Conservation (phyloP, 108 stramenopile species). For the Epithemia pelagica region DNA sequence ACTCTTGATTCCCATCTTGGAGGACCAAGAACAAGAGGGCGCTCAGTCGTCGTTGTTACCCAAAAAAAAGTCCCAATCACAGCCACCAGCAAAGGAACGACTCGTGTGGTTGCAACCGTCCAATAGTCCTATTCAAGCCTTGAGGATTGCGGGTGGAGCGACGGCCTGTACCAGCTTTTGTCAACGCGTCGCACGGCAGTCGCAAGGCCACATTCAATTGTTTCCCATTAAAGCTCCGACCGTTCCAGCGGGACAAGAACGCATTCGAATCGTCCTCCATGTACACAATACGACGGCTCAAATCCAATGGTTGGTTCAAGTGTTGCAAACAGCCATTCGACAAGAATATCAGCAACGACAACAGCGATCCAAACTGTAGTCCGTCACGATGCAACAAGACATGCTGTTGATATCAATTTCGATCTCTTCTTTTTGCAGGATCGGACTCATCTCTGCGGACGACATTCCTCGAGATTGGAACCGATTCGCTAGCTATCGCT, state of each 20-base stretch:
- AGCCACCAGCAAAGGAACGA: too few species aligned
- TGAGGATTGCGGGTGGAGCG: conserved; percentile 80
- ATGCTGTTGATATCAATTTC: too few species aligned
- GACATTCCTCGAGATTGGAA: too few species aligned
- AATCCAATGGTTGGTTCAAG: conserved; percentile 38
- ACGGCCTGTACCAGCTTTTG: conserved; percentile 53
- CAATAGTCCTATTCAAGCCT: conserved; percentile 90
- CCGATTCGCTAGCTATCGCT: too few species aligned
- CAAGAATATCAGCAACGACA: too few species aligned
- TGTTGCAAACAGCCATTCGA: too few species aligned
- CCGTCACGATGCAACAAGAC: too few species aligned
- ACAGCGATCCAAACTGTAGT: too few species aligned
- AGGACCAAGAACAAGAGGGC: too few species aligned
- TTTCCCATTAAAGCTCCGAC: conserved; percentile 92
- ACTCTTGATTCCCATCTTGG: conserved; percentile 22
- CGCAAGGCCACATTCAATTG: conserved; percentile 64
- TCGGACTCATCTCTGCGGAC: too few species aligned
- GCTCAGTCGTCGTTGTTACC: too few species aligned
- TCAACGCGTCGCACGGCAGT: conserved; percentile 26
- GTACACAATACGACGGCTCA: conserved; percentile 77
- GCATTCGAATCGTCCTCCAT: conserved; percentile 89
- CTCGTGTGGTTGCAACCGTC: conserved; percentile 34
- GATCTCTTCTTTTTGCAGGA: too few species aligned
- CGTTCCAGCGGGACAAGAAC: conserved; percentile 87
- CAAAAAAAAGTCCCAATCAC: conserved; percentile 1